These are phyloP conservation scores for Phytophthora idaei DNA, from an alignment of 352 stramenopile species.

Conservation along the genomic window DNA sequence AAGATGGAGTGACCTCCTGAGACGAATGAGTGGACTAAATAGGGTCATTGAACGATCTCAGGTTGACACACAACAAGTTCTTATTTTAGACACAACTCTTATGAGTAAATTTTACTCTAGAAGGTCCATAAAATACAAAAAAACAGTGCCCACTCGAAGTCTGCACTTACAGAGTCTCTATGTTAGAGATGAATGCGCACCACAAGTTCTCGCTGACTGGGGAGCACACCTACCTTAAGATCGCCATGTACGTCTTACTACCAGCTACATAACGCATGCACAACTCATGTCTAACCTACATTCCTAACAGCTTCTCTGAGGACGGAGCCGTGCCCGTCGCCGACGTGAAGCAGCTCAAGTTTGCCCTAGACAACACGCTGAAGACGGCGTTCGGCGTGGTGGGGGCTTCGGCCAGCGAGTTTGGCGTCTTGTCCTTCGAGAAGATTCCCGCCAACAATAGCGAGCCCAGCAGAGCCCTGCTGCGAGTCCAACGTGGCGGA, in stretches of 20 bases:
- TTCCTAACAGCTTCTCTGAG: conserved; percentile 52
- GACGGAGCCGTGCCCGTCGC: conserved; percentile 41
- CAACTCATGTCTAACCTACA: not conserved
- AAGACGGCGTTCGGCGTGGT: conserved; percentile 74
- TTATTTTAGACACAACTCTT: too few species aligned
- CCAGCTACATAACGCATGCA: not conserved
- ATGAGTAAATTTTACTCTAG: too few species aligned
- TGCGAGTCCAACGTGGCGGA: conserved; percentile 65
- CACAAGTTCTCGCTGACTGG: conserved; percentile 77
- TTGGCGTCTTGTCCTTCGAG: conserved; percentile 62
- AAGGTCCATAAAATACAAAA: too few species aligned
- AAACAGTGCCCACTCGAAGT: too few species aligned
- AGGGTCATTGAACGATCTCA: too few species aligned
- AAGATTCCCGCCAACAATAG: conserved; percentile 32
- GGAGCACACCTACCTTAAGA: conserved; percentile 59
- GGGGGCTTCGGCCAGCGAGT: conserved; percentile 63
- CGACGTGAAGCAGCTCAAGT: conserved; percentile 75
- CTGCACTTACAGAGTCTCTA: too few species aligned
- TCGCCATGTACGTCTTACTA: conserved; percentile 61
- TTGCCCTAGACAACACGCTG: conserved; percentile 71
- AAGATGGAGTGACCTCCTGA: too few species aligned
- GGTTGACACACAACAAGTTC: too few species aligned
- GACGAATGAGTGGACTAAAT: not conserved
- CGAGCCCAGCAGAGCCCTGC: conserved; percentile 58
- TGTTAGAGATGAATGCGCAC: conserved; percentile 28